phyloP scores from a whole-genome alignment of 2,329 filamentous ascomycete species.

The Ascocoryne sarcoides region DNA sequence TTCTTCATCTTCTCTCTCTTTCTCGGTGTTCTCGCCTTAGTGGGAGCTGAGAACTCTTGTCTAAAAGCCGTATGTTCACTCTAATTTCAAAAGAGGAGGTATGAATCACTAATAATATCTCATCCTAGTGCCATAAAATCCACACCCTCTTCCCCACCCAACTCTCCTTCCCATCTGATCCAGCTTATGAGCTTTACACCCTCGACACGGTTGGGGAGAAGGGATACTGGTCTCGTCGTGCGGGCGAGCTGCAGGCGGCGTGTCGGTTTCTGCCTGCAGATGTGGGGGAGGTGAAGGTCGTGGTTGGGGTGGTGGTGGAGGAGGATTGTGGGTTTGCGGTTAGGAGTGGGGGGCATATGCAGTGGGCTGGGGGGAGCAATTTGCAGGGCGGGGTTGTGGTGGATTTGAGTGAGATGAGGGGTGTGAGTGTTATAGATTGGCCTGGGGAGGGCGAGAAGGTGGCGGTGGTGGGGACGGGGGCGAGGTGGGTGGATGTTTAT shows the following conservation, averaged over 20 bases:
- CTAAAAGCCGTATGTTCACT: too few relatives aligned
- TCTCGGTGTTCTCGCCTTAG: neutral
- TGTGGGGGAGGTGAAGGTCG: slow-evolving; percentile 6
- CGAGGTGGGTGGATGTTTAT: slow-evolving; percentile 17
- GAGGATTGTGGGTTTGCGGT: slow-evolving; percentile 26
- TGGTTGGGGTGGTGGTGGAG: slow-evolving; percentile 2
- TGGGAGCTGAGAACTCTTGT: too few relatives aligned
- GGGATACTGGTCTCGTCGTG: slow-evolving; percentile 1
- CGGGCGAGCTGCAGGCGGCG: slow-evolving; percentile 2
- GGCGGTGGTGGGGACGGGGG: slow-evolving; percentile 12
- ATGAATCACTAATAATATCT: too few relatives aligned
- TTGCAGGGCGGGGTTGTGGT: slow-evolving; percentile 13
- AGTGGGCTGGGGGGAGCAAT: slow-evolving; percentile 10
- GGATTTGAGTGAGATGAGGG: slow-evolving; percentile 10
- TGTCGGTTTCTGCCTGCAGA: slow-evolving; percentile 9
- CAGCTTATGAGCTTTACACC: neutral
- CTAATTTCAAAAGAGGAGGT: too few relatives aligned
- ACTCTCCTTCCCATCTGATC: neutral
- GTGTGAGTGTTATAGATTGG: slow-evolving; percentile 2
- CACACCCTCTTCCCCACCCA: neutral
- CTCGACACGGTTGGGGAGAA: neutral
- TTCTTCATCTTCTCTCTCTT: neutral
- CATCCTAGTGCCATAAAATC: neutral
- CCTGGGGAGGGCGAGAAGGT: slow-evolving; percentile 9
- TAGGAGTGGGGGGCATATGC: slow-evolving; percentile 32